phyloP scores from a whole-genome alignment of 805 yeast genomes.

The Metschnikowia koreensis region DNA sequence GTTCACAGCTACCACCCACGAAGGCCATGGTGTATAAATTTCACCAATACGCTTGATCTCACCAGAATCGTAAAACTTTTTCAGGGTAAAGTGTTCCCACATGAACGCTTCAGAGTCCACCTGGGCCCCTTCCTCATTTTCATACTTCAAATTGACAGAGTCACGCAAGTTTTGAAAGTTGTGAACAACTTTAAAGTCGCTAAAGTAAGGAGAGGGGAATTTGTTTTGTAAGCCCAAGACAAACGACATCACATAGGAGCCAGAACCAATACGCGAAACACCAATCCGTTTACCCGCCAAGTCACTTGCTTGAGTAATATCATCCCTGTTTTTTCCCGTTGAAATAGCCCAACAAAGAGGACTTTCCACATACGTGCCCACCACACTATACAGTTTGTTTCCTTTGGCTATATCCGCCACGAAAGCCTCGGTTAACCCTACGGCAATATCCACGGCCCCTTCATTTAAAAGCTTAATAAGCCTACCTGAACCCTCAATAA shows the following conservation, averaged over 20 bases:
- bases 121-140: slow-evolving; percentile 31
- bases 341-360: slow-evolving; percentile 91
- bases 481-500: slow-evolving; percentile 86
- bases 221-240: slow-evolving; percentile 66
- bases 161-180: slow-evolving; percentile 76
- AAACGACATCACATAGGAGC: slow-evolving; percentile 87
- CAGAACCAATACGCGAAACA: slow-evolving; percentile 84
- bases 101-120: slow-evolving; percentile 73
- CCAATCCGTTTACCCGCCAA: slow-evolving; percentile 67
- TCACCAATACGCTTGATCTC: slow-evolving; percentile 84
- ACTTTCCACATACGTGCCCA: slow-evolving; percentile 81
- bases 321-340: slow-evolving; percentile 64
- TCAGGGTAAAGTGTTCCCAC: slow-evolving; percentile 95
- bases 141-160: slow-evolving; percentile 59
- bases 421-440: slow-evolving; percentile 91
- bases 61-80: slow-evolving; percentile 72
- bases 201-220: slow-evolving; percentile 52
- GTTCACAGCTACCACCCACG: slow-evolving; percentile 76
- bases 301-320: slow-evolving; percentile 49
- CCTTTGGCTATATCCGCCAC: slow-evolving; percentile 80
- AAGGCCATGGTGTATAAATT: slow-evolving; percentile 95
- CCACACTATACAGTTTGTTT: slow-evolving; percentile 57
- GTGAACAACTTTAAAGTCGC: slow-evolving; percentile 55
- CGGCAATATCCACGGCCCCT: slow-evolving; percentile 69
- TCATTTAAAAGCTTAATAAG: slow-evolving; percentile 69